A percentile compares a stretch with the other conserved stretches of the same genome.
phyloP scores from a whole-genome alignment of 192 early-diverging fungal genomes.

The Obelidium mucronatum region DNA sequence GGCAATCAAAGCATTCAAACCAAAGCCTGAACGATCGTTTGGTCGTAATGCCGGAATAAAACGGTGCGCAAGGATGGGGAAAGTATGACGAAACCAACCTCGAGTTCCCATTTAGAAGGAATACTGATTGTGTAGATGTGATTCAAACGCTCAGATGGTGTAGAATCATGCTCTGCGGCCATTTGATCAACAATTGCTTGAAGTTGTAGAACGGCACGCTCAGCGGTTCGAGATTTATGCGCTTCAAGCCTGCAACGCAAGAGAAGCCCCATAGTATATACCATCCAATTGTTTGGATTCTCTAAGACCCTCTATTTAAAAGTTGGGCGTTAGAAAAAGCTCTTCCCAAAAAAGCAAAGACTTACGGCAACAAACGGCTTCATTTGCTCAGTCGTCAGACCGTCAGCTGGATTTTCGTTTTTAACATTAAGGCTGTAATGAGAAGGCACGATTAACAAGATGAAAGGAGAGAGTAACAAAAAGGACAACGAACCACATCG shows the following conservation, averaged over 20 bases:
- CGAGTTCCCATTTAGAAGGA: constrained; percentile 96
- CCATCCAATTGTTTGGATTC: constrained; percentile 97
- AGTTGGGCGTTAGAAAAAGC: neutral
- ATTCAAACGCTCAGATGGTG: constrained; percentile 76
- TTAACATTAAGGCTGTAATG: constrained; percentile 84
- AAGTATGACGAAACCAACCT: constrained; percentile 51
- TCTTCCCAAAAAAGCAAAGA: constrained; percentile 5
- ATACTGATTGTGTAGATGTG: constrained; percentile 81
- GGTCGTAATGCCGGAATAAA: neutral
- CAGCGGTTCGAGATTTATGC: constrained; percentile 83
- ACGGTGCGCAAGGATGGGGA: neutral
- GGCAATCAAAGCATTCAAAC: constrained; percentile 9
- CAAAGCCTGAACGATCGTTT: constrained; percentile 13
- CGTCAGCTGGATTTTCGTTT: constrained; percentile 92
- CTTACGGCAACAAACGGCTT: constrained; percentile 81
- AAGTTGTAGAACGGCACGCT: constrained; percentile 89
- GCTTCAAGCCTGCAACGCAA: constrained; percentile 91
- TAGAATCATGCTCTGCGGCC: constrained; percentile 64
- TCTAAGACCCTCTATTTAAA: constrained; percentile 75
- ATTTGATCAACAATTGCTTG: constrained; percentile 98
- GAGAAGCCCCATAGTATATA: constrained; percentile 94
- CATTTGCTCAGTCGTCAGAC: constrained; percentile 97
- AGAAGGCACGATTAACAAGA: neutral
- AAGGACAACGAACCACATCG: constrained; percentile 54
- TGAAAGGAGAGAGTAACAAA: neutral